Base-by-base conservation (phyloP, 805 yeast species). In the Wickerhamomyces xylosicus region DNA sequence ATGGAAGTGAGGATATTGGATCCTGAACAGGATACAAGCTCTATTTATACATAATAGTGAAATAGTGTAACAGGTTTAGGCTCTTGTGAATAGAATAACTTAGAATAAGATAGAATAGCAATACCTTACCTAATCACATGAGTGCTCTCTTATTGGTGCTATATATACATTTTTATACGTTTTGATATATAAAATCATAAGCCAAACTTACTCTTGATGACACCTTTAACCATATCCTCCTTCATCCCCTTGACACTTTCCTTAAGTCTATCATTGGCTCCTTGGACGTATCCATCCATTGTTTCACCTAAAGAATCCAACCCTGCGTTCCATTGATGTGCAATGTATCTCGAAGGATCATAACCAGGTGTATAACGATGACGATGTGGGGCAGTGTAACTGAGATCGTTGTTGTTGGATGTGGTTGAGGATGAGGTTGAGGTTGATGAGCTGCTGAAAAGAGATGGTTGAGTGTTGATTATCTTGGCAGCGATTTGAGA, bases 151-250 rank as follows among this genome's bases (percentile, higher is more conserved):
- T n/a, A n/a, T n/a, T n/a, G n/a, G n/a, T n/a, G n/a, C n/a, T n/a
- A n/a, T n/a, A n/a, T n/a, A n/a, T n/a, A n/a, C n/a, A n/a, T n/a
- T n/a, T n/a, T n/a, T n/a, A n/a, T n/a, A n/a, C n/a, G n/a, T n/a
- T n/a, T n/a, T n/a, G n/a, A n/a, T n/a, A n/a, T n/a, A n/a, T n/a
- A n/a, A n/a, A n/a, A n/a, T n/a, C n/a, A n/a, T n/a, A n/a, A n/a
- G n/a, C 82, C 83, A 46, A 74, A 62, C 46, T 71, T 72, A 39
- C 74, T 68, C 46, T 64, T 71, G 28, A 78, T 49, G 0, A 80
- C 69, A 14, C 77, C 64, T 29, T 63, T 63, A 42, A 76, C 69
- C 41, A 77, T 46, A 28, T 69, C 67, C 35, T 64, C 70, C 45
- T 77, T 72, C 13, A 67, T 69, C 11, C 63, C 62, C 33, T 71